Evolutionary conservation across 83 land plant genomes (phyloP), one percentile per base, ranked within the genome.

Genomic region (Picea abies): DNA sequence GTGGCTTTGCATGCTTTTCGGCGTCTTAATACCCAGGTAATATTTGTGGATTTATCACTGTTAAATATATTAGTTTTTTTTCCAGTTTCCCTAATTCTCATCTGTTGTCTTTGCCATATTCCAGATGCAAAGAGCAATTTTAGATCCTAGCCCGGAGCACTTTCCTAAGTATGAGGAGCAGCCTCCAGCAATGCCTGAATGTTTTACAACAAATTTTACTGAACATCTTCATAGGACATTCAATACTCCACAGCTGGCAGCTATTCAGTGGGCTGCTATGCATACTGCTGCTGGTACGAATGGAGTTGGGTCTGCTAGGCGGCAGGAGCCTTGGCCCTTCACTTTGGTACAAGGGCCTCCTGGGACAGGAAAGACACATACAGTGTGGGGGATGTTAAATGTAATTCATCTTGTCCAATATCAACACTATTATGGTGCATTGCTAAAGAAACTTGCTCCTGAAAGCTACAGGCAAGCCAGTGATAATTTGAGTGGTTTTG

Each of bases 341-440:
- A 98, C 99, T 20, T 91, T 98, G 63, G 99, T 98, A 75, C 99
- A 98, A 87, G 99, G 99, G 3, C 99, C 99, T 60, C 99, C 99
- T 39, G 99, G 99, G 78, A 98, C 99, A 35, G 99, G 99, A 66
- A 98, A 98, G 82, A 98, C 99, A 9, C 99, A 98, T 80, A 98
- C 99, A 8, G 99, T 98, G 1, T 98, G 99, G 99, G 99, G 99
- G 77, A 98, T 98, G 99, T 89, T 98, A 15, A 98, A 96, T 88
- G 99, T 96, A 44, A 98, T 98, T 65, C 99, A 98, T 84, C 93
- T 98, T 73, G 99, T 98, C 19, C 99, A 98, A 78, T 98, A 94
- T 90, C 99, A 98, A 85, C 97, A 96, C 83, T 98, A 98, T 82
- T 98, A 98, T 81, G 89, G 91, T 75, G 96, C 98, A 6, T 84